These are phyloP conservation scores for Saposhnikovia divaricata DNA, from an alignment of 129 eudicot species.

Conservation along the genomic window DNA sequence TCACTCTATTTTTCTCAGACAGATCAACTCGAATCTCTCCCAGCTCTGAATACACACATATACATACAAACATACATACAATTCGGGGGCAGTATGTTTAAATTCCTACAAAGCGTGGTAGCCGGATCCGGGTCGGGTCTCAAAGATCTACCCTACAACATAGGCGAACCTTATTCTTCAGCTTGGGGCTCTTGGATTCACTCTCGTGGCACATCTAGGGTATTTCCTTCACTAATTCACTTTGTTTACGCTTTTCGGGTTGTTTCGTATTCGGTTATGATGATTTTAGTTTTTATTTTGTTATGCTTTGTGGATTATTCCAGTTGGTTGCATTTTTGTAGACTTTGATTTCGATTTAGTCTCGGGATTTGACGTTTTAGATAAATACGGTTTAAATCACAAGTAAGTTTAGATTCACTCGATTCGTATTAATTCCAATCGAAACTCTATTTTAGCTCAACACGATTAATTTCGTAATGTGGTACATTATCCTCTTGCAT, in stretches of 20 bases:
- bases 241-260: not conserved
- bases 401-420: not conserved
- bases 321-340: not conserved
- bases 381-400: no score
- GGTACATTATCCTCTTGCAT: not conserved
- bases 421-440: not conserved
- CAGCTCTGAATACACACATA: not conserved
- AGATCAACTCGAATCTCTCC: conserved; percentile 1
- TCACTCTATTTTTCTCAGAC: not conserved
- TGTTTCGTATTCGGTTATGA: not conserved
- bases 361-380: no score
- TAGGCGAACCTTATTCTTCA: conserved; percentile 92
- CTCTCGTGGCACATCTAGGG: conserved; percentile 91
- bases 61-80: not conserved
- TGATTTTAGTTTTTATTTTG: not conserved
- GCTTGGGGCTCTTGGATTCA: conserved; percentile 98
- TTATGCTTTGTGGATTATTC: not conserved
- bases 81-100: conserved; percentile 35
- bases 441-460: not conserved
- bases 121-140: conserved; percentile 87
- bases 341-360: not conserved
- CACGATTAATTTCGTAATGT: not conserved
- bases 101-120: conserved; percentile 83
- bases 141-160: conserved; percentile 85
- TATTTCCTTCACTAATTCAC: conserved; percentile 13